Percentiles rank a stretch among this genome's conserved stretches.
phyloP scores from a whole-genome alignment of 2,329 filamentous ascomycete genomes.

The Tolypocladium ovalisporum region DNA sequence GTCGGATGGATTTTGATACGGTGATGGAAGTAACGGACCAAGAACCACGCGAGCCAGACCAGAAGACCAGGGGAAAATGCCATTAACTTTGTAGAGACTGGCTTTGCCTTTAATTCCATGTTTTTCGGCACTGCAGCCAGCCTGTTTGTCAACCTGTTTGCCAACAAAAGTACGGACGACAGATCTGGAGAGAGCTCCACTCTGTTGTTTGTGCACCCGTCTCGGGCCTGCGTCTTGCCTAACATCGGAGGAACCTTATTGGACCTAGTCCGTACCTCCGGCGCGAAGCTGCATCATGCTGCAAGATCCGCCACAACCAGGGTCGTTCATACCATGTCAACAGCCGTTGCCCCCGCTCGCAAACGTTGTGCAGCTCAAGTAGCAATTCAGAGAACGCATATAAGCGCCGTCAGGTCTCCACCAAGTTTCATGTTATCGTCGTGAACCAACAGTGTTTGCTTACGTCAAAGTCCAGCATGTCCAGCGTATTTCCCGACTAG shows the following conservation, averaged over 20 bases:
- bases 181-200: neutral
- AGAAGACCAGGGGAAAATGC: too few relatives aligned
- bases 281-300: neutral
- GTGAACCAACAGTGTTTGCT: neutral
- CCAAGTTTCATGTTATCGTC: neutral
- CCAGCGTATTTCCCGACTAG: neutral
- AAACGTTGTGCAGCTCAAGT: neutral
- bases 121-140: neutral
- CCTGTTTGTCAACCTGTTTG: neutral
- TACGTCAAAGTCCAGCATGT: neutral
- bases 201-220: too few relatives aligned
- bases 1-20: neutral
- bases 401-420: neutral
- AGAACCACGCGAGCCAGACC: neutral
- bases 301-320: neutral
- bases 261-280: neutral
- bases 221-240: neutral
- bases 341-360: neutral
- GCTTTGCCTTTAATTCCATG: neutral
- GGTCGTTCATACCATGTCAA: neutral
- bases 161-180: too few relatives aligned
- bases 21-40: neutral
- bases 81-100: neutral
- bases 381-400: neutral
- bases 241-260: neutral